phyloP scores from a whole-genome alignment of 352 stramenopile genomes.

The Pythium rhizo-oryzae region DNA sequence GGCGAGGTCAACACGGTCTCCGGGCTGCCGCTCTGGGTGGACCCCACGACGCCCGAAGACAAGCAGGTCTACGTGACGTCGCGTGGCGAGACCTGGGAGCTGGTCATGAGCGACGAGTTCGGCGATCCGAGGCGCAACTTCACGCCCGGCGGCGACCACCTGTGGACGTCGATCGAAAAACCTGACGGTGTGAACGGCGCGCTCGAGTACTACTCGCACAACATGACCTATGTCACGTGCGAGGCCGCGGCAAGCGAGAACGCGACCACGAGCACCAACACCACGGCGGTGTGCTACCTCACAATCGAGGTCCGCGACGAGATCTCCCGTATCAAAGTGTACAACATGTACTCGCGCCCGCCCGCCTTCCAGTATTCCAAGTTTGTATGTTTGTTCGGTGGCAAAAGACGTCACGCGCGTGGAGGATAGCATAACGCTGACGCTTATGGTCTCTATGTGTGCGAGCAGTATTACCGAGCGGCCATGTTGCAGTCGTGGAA shows the following conservation, averaged over 20 bases:
- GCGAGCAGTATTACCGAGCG: conserved; percentile 8
- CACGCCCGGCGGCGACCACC: conserved; percentile 49
- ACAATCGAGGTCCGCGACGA: conserved; percentile 58
- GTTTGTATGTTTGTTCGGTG: conserved; percentile 55
- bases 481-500: conserved; percentile 94
- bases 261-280: conserved; percentile 22
- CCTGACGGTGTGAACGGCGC: conserved; percentile 70
- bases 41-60: conserved; percentile 53
- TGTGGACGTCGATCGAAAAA: conserved; percentile 72
- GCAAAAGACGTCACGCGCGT: too few species aligned
- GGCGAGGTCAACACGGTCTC: conserved; percentile 41
- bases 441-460: neutral
- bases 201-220: conserved; percentile 63
- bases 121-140: conserved; percentile 56
- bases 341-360: conserved; percentile 67
- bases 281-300: conserved; percentile 51
- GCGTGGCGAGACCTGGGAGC: conserved; percentile 48
- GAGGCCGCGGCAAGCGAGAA: conserved; percentile 30
- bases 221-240: conserved; percentile 61
- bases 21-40: conserved; percentile 57
- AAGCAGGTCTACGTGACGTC: conserved; percentile 49
- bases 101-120: conserved; percentile 84
- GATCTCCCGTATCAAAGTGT: conserved; percentile 61
- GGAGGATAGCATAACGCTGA: too few species aligned
- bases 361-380: conserved; percentile 50